Evolutionary conservation across 768 basidiomycete species (phyloP).

Genomic region (Aureoboletus auriporus): DNA sequence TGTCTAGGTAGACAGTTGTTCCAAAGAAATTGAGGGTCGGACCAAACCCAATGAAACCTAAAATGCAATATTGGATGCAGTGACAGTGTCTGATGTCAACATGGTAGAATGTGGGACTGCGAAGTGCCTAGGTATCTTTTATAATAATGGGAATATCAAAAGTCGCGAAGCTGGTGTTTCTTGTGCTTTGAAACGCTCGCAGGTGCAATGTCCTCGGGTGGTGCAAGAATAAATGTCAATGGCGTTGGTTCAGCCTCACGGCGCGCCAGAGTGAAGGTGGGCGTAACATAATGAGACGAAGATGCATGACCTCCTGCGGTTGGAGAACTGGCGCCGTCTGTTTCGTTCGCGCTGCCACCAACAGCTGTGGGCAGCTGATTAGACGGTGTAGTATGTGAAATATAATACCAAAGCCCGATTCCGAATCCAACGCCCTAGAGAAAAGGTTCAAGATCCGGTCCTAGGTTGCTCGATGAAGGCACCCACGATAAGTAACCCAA

Average conservation of each 20-base stretch:
- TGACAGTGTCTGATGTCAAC: not conserved
- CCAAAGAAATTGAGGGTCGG: conserved; percentile 9
- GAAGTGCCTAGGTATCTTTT: not conserved
- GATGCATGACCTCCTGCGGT: conserved; percentile 11
- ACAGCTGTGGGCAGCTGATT: conserved; percentile 56
- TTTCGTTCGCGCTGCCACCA: conserved; percentile 58
- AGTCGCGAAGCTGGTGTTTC: conserved; percentile 7
- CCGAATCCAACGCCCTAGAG: conserved; percentile 48
- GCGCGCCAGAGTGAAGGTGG: conserved; percentile 56
- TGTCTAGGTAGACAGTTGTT: conserved; percentile 20
- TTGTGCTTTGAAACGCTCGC: conserved; percentile 2
- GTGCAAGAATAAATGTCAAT: conserved; percentile 5
- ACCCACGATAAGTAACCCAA: conserved; percentile 53
- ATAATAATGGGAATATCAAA: conserved; percentile 7
- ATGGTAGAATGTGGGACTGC: conserved; percentile 1
- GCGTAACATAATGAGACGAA: conserved; percentile 44
- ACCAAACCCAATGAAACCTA: conserved; percentile 1
- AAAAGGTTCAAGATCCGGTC: not conserved
- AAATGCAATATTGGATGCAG: conserved; percentile 5
- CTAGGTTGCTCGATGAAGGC: not conserved
- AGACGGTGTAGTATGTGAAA: conserved; percentile 46
- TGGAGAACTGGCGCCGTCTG: conserved; percentile 18
- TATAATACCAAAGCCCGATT: conserved; percentile 56
- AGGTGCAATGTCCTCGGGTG: conserved; percentile 3
- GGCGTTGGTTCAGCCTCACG: conserved; percentile 26